Base-by-base conservation (phyloP, 306 rosid genomes). In the Nissolia schottii region DNA sequence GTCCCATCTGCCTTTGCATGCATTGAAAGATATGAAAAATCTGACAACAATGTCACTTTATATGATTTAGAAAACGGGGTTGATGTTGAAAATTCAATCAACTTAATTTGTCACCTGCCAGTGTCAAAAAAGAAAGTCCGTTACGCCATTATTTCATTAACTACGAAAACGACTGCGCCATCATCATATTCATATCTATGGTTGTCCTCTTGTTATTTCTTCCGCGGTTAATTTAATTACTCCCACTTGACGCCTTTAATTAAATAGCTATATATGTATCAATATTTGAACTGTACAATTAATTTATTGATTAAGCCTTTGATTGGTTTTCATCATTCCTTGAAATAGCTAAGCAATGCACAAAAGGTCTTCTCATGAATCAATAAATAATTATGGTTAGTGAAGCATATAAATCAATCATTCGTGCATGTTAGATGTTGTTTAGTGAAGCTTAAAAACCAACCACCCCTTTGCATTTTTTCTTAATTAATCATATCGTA, bases 1-100 rank as follows among this genome's bases (percentile, higher is more conserved):
- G 73, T 62, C 80, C 80, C 83, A 75, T 78, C 78, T 78, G 83
- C 63, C 59, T 41, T n/a, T 66, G 14, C 76, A 55, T 41, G 19
- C 69, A 62, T 62, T 35, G 3, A 58, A 51, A 67, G 35, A 34
- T 19, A 18, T 35, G 18, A 73, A 71, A 38, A 71, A 38, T 20
- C 2, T 18, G 63, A 29, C 49, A 62, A 61, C 6, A 2, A 0
- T 0, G 63, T 40, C 77, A 77, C 40, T 45, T 77, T 81, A 57
- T 24, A 54, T 59, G 78, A 46, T 53, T 60, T 27, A 31, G 50
- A 58, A 78, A 79, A 64, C 25, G 12, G 34, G 43, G 40, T 35
- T 69, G 82, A 49, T n/a, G 53, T 65, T 50, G 79, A 57, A 77
- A 64, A 81, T 16, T 72, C 35, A 58, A n/a, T 45, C 73, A 40